A percentile compares a stretch with the other conserved stretches of the same genome.
Evolutionary conservation across 2,329 filamentous ascomycete species (phyloP).

Genomic region (Hypoxylon sp.): DNA sequence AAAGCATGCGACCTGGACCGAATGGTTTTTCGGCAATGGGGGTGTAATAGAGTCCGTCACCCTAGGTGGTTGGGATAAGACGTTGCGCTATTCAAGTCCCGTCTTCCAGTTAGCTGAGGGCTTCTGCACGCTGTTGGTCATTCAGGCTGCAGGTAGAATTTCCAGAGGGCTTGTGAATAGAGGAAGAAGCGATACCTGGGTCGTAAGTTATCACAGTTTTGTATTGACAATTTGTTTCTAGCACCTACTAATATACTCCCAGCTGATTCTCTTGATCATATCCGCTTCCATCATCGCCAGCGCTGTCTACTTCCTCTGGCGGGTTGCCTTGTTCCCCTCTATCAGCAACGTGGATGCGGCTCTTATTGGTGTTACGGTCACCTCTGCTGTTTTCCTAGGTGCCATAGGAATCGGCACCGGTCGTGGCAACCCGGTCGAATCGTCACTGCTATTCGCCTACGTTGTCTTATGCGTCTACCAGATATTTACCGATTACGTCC

Average conservation of each 20-base stretch:
- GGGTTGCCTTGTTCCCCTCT: conserved; percentile 91
- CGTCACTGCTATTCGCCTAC: conserved; percentile 94
- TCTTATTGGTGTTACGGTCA: conserved; percentile 90
- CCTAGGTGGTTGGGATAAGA: conserved; percentile 87
- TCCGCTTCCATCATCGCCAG: conserved; percentile 93
- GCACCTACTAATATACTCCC: conserved; percentile 47
- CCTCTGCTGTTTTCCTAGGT: conserved; percentile 90
- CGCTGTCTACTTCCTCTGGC: conserved; percentile 95
- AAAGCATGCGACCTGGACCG: conserved; percentile 71
- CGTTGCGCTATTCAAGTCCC: conserved; percentile 88
- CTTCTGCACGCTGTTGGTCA: conserved; percentile 95
- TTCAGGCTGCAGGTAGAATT: conserved; percentile 93
- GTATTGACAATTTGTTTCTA: conserved; percentile 2
- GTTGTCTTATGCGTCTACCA: conserved; percentile 99
- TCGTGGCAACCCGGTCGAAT: conserved; percentile 93
- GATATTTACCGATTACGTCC: conserved; percentile 97
- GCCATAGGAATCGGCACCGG: conserved; percentile 94
- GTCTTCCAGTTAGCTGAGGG: conserved; percentile 95
- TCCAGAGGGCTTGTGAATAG: conserved; percentile 94
- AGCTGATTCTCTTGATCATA: conserved; percentile 88
- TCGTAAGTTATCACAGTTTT: conserved; percentile 66
- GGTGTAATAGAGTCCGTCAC: conserved; percentile 82
- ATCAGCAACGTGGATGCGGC: conserved; percentile 92
- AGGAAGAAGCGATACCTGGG: conserved; percentile 94
- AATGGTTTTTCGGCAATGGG: conserved; percentile 89